A percentile compares a stretch with the other conserved stretches of the same genome.
Evolutionary conservation across 2,329 filamentous ascomycete genomes (phyloP).

Genomic region (Piedraia hortae): DNA sequence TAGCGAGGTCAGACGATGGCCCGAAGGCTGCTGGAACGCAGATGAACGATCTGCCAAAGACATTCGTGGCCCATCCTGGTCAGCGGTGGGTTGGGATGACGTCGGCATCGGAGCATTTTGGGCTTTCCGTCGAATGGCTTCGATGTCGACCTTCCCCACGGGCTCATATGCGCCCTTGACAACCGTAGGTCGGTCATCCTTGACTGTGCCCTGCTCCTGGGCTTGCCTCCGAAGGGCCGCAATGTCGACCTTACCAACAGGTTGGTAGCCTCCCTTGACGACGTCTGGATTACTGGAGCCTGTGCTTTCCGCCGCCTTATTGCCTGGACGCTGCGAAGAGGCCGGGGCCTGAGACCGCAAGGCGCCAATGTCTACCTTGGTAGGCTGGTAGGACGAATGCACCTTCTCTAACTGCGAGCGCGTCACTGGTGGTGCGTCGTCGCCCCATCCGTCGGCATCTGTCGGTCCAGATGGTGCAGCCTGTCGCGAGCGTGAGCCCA

Average conservation of each 20-base stretch:
- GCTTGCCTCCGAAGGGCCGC: constrained; percentile 57
- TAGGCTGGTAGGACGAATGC: constrained; percentile 73
- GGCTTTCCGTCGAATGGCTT: constrained; percentile 63
- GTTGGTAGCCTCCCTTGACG: constrained; percentile 68
- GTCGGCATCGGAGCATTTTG: constrained; percentile 24
- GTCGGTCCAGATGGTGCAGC: constrained; percentile 26
- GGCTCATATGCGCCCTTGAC: constrained; percentile 91
- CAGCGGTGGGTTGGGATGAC: constrained; percentile 1
- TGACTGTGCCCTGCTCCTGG: constrained; percentile 24
- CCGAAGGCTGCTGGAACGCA: constrained; percentile 47
- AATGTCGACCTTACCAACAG: constrained; percentile 93
- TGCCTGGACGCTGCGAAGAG: constrained; percentile 24
- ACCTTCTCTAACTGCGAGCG: constrained; percentile 79
- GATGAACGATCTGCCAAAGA: constrained; percentile 49
- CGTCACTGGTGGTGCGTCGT: constrained; percentile 73
- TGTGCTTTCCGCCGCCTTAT: constrained; percentile 20
- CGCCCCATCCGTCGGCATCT: constrained; percentile 80
- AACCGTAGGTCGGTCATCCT: constrained; percentile 53
- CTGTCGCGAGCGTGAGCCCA: constrained; percentile 32
- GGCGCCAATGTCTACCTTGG: constrained; percentile 78
- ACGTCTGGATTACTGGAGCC: constrained; percentile 37
- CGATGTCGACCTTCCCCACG: constrained; percentile 88
- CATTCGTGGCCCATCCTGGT: constrained; percentile 21
- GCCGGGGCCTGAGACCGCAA: constrained; percentile 46
- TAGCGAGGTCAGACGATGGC: constrained; percentile 59